Evolutionary conservation across 768 basidiomycete species (phyloP).

Genomic region (Trametes elegans): DNA sequence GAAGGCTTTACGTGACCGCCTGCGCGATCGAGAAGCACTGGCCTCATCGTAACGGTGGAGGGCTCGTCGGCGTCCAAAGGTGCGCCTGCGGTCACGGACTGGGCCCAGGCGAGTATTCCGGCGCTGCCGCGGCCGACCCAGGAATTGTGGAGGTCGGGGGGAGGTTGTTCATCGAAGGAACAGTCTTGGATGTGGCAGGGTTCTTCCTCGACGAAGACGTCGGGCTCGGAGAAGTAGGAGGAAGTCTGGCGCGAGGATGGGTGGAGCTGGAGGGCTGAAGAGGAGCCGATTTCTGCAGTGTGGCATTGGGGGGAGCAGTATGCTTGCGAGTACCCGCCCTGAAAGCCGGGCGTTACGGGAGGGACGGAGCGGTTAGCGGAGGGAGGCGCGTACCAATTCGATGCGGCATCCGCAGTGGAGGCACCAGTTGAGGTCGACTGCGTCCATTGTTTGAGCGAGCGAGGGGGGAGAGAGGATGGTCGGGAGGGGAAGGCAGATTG

Average conservation of each 20-base stretch:
- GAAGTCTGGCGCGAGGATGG: slow-evolving; percentile 2
- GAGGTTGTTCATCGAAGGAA: background rate
- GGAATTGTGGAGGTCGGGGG: slow-evolving; percentile 6
- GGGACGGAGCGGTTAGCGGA: slow-evolving; percentile 2
- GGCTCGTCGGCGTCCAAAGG: slow-evolving; percentile 9
- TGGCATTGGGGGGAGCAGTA: slow-evolving; percentile 57
- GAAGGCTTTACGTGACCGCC: slow-evolving; percentile 15
- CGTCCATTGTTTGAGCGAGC: slow-evolving; percentile 20
- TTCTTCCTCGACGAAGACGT: slow-evolving; percentile 10
- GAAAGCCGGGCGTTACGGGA: slow-evolving; percentile 30
- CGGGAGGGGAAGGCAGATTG: slow-evolving; percentile 20
- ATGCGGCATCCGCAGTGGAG: slow-evolving; percentile 59
- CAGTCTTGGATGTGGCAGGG: slow-evolving; percentile 3
- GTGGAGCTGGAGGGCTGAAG: slow-evolving; percentile 11
- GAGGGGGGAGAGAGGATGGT: slow-evolving; percentile 11
- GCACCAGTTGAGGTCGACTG: slow-evolving; percentile 73
- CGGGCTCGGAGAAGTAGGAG: slow-evolving; percentile 14
- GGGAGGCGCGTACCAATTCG: slow-evolving; percentile 38
- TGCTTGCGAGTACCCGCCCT: slow-evolving; percentile 32
- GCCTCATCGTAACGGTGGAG: slow-evolving; percentile 4
- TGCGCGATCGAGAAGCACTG: slow-evolving; percentile 16
- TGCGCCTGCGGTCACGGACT: slow-evolving; percentile 27
- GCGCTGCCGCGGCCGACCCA: slow-evolving; percentile 42
- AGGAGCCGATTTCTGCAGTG: slow-evolving; percentile 31
- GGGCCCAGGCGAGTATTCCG: slow-evolving; percentile 44